Conservation (phyloP, 2,329 filamentous ascomycete genomes). For the Aspergillus pseudoterreus region DNA sequence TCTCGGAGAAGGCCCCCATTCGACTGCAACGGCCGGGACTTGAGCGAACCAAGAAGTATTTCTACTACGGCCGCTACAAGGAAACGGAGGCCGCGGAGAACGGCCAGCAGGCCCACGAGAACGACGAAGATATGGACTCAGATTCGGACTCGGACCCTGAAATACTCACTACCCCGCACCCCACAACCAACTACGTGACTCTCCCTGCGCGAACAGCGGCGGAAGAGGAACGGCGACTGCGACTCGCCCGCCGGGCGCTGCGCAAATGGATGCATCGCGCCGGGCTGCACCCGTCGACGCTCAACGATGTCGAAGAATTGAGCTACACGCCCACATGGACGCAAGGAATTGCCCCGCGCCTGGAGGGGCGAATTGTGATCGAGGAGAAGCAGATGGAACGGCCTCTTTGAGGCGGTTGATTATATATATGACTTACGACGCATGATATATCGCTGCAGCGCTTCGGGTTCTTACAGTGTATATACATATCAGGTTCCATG, state of each 20-base stretch:
- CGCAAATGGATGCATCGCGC: conserved; percentile 69
- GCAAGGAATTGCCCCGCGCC: conserved; percentile 68
- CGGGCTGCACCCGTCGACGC: conserved; percentile 52
- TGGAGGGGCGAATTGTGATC: conserved; percentile 69
- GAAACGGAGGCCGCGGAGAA: conserved; percentile 13
- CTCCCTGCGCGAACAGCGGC: conserved; percentile 37
- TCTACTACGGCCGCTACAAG: conserved; percentile 32
- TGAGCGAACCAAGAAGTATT: conserved; percentile 20
- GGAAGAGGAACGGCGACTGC: conserved; percentile 54
- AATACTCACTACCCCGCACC: conserved; percentile 32
- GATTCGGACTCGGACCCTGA: conserved; percentile 42
- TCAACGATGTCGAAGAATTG: conserved; percentile 51
- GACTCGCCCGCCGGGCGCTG: conserved; percentile 66
- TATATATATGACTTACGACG: conserved; percentile 1
- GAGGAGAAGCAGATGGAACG: conserved; percentile 9
- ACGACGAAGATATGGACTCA: conserved; percentile 43
- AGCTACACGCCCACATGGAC: conserved; percentile 70
- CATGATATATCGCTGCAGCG: not conserved
- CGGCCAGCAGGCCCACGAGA: conserved; percentile 43
- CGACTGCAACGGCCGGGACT: conserved; percentile 17
- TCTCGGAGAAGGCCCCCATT: conserved; percentile 21
- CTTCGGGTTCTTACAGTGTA: conserved; percentile 3
- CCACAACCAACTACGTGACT: conserved; percentile 37
- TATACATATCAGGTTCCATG: not conserved
- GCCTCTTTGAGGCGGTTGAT: not conserved